Evolutionary conservation across 2,329 filamentous ascomycete genomes (phyloP), one percentile per base, ranked within the genome.

Genomic region (Colletotrichum trifolii): DNA sequence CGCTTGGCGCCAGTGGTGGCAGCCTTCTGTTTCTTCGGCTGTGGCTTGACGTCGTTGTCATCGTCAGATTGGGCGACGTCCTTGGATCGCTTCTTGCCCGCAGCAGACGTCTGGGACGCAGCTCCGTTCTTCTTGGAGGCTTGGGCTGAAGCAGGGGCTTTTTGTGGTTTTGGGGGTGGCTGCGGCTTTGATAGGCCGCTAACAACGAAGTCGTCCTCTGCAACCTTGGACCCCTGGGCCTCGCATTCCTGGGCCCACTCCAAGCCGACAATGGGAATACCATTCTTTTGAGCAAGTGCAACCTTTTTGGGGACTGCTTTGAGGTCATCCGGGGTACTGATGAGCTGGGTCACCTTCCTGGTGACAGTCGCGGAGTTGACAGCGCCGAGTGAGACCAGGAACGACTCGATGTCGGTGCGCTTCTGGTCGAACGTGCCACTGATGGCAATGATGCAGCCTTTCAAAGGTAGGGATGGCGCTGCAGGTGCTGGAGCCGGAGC

Each of bases 171-270:
- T 38, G 62, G n/a, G 8, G 45, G 9, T 25, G 55, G 46, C 47
- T 58, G 35, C 9, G 54, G 25, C 13, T 59, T 56, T 35, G 52
- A 45, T 52, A 50, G 46, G 25, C 46, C 47, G 49, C 53, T 64
- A 36, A 75, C 67, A n/a, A 54, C 47, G 57, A 76, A 79, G 25
- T 50, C 54, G 25, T 61, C 68, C 69, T 80, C 81, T 3, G 71
- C 54, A 56, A 82, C 71, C 38, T 77, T 80, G 10, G 76, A 73
- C 49, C 78, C 78, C 13, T 77, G 74, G 12, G 77, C 67, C 42
- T 84, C 76, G 25, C 83, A 88, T n/a, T 88, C 83, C 2, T 85
- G 68, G n/a, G 89, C 76, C 91, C 91, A 93, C 12, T 85, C 76
- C 0, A 89, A 73, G 9, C 76, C 80, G 34, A 93, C 83, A 49